phyloP scores from a whole-genome alignment of 768 basidiomycete species.

The Leccinellum rugosiceps region DNA sequence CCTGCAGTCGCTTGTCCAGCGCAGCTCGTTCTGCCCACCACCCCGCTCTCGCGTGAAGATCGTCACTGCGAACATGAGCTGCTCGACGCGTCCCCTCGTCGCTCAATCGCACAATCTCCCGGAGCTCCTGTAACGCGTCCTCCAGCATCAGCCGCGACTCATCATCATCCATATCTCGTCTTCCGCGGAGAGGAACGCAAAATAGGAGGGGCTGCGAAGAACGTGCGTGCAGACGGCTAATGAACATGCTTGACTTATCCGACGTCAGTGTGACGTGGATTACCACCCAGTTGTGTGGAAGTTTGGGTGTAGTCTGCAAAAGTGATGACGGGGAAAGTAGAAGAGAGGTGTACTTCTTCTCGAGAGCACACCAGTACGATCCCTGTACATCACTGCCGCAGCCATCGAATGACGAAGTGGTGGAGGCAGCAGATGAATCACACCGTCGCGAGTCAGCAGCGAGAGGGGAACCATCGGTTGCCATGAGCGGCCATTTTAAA shows the following conservation, averaged over 20 bases:
- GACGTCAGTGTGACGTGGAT: slow-evolving; percentile 81
- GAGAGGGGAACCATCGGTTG: slow-evolving; percentile 41
- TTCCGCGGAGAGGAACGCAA: slow-evolving; percentile 82
- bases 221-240: slow-evolving; percentile 70
- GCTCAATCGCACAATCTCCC: slow-evolving; percentile 75
- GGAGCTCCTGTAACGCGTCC: slow-evolving; percentile 67
- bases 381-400: slow-evolving; percentile 41
- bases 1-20: slow-evolving; percentile 74
- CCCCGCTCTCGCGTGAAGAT: slow-evolving; percentile 56
- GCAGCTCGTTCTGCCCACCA: slow-evolving; percentile 87
- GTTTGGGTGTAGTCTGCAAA: slow-evolving; percentile 38
- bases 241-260: slow-evolving; percentile 78
- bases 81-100: slow-evolving; percentile 75
- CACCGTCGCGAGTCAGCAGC: slow-evolving; percentile 17
- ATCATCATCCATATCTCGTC: slow-evolving; percentile 71
- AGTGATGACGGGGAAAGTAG: slow-evolving; percentile 32
- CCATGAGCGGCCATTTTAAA: slow-evolving; percentile 67
- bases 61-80: slow-evolving; percentile 63
- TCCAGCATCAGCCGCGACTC: slow-evolving; percentile 73
- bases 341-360: slow-evolving; percentile 45
- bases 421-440: slow-evolving; percentile 16
- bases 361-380: slow-evolving; percentile 62
- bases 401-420: slow-evolving; percentile 20
- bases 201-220: slow-evolving; percentile 67
- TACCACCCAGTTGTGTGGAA: slow-evolving; percentile 81